Evolutionary conservation across 148 eudicot genomes (phyloP).

Genomic region (Cornus suecica): DNA sequence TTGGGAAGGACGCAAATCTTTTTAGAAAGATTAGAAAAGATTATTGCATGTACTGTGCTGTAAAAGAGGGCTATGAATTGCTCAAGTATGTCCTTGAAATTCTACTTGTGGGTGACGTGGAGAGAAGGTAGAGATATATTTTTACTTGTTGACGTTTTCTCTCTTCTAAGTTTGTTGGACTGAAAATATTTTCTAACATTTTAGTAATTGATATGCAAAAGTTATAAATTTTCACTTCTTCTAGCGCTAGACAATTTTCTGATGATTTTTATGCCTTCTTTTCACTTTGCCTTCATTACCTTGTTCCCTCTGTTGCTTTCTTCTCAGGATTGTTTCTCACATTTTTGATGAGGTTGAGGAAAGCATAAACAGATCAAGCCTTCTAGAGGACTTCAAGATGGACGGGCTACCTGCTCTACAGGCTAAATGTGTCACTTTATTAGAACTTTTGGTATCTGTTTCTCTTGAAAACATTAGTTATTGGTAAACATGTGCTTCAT

Average conservation of each 20-base stretch:
- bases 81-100: conserved; percentile 70
- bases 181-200: neutral
- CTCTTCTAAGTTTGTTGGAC: neutral
- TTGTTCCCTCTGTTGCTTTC: neutral
- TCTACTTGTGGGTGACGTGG: conserved; percentile 77
- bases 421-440: conserved; percentile 58
- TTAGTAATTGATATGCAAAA: neutral
- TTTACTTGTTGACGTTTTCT: conserved; percentile 12
- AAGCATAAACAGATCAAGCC: conserved; percentile 54
- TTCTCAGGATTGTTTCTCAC: conserved; percentile 58
- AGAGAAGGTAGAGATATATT: conserved; percentile 59
- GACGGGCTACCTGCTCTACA: conserved; percentile 67
- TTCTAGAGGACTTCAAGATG: conserved; percentile 65
- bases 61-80: conserved; percentile 81
- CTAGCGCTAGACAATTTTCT: neutral
- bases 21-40: conserved; percentile 59
- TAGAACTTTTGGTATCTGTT: conserved; percentile 68
- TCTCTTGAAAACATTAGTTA: conserved; percentile 9
- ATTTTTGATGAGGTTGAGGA: conserved; percentile 76
- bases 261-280: neutral
- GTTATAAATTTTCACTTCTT: neutral
- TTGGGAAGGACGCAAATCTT: conserved; percentile 68
- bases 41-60: conserved; percentile 65
- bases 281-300: conserved; percentile 6
- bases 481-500: conserved; percentile 2